Evolutionary conservation across 768 basidiomycete species (phyloP), one percentile per base, ranked within the genome.

Genomic region (Mycena pura): DNA sequence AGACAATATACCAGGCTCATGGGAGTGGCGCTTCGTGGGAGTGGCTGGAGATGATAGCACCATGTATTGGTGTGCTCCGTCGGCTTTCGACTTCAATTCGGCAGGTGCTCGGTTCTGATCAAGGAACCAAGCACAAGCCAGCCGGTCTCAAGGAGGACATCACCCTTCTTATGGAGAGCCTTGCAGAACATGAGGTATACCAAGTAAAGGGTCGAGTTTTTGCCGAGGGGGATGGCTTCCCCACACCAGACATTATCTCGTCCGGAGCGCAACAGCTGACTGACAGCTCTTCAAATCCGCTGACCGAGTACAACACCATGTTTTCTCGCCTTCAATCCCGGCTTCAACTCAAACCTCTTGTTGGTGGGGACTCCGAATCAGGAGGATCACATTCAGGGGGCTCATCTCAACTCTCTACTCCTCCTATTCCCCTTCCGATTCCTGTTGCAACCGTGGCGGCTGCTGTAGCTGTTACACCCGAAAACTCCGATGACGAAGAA

Each of bases 1-100:
- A 55, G 54, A 46, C 44, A 2, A 56, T 56, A 5, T 57, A 57
- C 9, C 47, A 58, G 3, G 57, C 27, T 3, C 22, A 21, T 10
- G 74, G 73, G 1, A 72, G 72, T 44, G 63, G 62, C 25, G 68
- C 71, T 6, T 74, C 75, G 0, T 74, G 72, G 72, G 71, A 74
- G 21, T 76, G 73, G 75, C 69, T 74, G 0, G 51, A 11, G 0
- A 72, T 64, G 55, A 62, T 76, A 5, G 49, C 73, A 0, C 75
- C 73, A 0, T 74, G 73, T 34, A 38, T 67, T n/a, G 38, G n/a
- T 7, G 47, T 45, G 1, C 59, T 67, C 17, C 63, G 54, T 3
- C 53, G 29, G 5, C 53, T 55, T 8, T 55, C 53, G 1, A 55
- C 53, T 10, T 32, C 24, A 3, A 55, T 55, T n/a, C n/a, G n/a